Conservation (phyloP, 2,329 filamentous ascomycete genomes). For the Didymella sp. region DNA sequence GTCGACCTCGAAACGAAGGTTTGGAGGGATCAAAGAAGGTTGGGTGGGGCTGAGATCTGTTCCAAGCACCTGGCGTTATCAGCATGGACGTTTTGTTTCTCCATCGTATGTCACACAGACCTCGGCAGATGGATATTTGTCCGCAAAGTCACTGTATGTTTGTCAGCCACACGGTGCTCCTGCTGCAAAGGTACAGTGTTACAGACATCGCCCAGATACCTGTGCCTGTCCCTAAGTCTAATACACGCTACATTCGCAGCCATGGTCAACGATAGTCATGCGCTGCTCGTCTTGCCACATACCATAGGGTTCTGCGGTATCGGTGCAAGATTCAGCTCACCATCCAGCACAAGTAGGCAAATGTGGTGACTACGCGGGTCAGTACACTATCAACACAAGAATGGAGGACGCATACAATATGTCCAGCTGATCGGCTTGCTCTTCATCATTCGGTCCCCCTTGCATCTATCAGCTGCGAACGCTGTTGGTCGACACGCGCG, state of each 20-base stretch:
- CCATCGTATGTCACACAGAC: constrained; percentile 9
- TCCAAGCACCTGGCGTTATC: constrained; percentile 40
- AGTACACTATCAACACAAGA: not conserved
- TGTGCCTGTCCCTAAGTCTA: constrained; percentile 54
- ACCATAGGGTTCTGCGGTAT: constrained; percentile 31
- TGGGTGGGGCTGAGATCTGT: constrained; percentile 52
- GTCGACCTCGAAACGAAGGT: constrained; percentile 44
- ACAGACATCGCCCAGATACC: constrained; percentile 52
- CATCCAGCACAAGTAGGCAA: constrained; percentile 33
- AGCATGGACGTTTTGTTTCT: not conserved
- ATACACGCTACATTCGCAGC: constrained; percentile 34
- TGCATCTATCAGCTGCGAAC: not conserved
- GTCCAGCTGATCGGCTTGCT: constrained; percentile 49
- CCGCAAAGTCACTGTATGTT: constrained; percentile 47
- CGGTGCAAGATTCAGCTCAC: constrained; percentile 34
- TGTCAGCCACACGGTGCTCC: not conserved
- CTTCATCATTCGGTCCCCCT: constrained; percentile 47
- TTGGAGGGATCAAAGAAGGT: constrained; percentile 44
- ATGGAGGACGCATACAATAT: constrained; percentile 37
- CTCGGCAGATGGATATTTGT: constrained; percentile 48
- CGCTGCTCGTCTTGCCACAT: not conserved
- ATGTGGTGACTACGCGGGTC: constrained; percentile 33
- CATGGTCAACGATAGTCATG: not conserved
- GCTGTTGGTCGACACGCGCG: not conserved
- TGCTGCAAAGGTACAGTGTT: not conserved